Percentiles rank a stretch among this genome's conserved stretches.
phyloP scores from a whole-genome alignment of 306 rosid species.

The Erythrophleum fordii region DNA sequence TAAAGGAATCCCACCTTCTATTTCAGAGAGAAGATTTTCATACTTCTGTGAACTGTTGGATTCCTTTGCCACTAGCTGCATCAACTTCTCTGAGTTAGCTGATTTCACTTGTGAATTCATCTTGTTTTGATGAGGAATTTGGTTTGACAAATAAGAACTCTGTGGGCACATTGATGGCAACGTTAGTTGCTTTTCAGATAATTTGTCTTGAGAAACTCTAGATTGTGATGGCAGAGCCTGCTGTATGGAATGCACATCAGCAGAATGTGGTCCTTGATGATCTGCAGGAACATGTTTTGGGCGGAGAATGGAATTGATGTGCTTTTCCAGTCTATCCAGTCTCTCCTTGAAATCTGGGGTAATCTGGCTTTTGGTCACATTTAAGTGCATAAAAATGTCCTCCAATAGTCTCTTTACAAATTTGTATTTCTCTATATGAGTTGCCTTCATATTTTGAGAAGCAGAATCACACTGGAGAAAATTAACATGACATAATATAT shows the following conservation, averaged over 20 bases:
- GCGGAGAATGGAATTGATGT: not conserved
- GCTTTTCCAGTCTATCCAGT: not conserved
- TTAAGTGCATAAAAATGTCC: constrained; percentile 10
- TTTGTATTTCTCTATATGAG: not conserved
- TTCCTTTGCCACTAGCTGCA: constrained; percentile 24
- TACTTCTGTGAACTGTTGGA: not conserved
- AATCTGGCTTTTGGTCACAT: constrained; percentile 41
- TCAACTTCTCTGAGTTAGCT: not conserved
- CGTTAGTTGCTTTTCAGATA: not conserved
- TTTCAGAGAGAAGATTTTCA: constrained; percentile 9
- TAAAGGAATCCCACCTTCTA: constrained; percentile 26
- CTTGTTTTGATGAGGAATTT: constrained; percentile 28
- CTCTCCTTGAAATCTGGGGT: not conserved
- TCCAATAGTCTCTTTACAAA: not conserved
- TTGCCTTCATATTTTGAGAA: not conserved
- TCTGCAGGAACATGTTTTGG: not conserved
- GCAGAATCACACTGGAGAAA: constrained; percentile 30
- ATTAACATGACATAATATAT: not conserved
- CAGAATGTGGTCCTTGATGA: constrained; percentile 15
- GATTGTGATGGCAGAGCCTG: constrained; percentile 28
- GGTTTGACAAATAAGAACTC: not conserved
- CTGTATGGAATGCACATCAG: constrained; percentile 23
- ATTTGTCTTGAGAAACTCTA: not conserved
- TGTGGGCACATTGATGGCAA: constrained; percentile 17
- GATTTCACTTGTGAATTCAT: constrained; percentile 8